These are phyloP conservation scores for Tylopilus subfusipes DNA, from an alignment of 768 basidiomycete genomes.

Conservation along the genomic window DNA sequence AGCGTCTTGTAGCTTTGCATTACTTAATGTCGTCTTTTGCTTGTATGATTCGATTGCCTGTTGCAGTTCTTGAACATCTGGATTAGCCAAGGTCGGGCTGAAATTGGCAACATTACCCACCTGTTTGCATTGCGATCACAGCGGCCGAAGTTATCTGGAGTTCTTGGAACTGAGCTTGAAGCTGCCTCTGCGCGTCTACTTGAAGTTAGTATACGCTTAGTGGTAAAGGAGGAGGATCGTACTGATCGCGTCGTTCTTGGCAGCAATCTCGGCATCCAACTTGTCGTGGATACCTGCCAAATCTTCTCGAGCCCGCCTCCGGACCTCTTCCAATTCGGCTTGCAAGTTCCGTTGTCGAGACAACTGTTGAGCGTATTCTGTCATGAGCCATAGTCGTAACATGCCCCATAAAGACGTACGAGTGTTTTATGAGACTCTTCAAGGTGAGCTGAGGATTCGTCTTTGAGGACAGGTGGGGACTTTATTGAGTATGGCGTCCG, in stretches of 20 bases:
- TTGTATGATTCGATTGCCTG: constrained; percentile 64
- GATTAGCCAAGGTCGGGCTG: not conserved
- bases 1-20: constrained; percentile 59
- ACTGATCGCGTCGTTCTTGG: constrained; percentile 62
- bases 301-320: constrained; percentile 64
- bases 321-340: constrained; percentile 61
- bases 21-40: constrained; percentile 55
- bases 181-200: constrained; percentile 54
- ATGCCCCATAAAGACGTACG: constrained; percentile 35
- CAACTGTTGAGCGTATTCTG: constrained; percentile 37
- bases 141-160: constrained; percentile 57
- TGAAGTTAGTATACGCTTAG: not conserved
- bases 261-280: constrained; percentile 46
- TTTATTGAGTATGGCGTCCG: constrained; percentile 39
- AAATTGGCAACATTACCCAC: constrained; percentile 31
- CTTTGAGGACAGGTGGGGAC: constrained; percentile 46
- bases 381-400: not conserved
- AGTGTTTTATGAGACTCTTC: constrained; percentile 71
- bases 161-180: constrained; percentile 60
- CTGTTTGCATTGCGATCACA: constrained; percentile 56
- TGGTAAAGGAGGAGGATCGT: constrained; percentile 9
- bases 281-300: constrained; percentile 51
- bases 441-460: constrained; percentile 37
- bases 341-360: constrained; percentile 64
- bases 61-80: constrained; percentile 47